Evolutionary conservation across 2,329 filamentous ascomycete genomes (phyloP), one percentile per base, ranked within the genome.

Genomic region (Sarocladium oryzae): DNA sequence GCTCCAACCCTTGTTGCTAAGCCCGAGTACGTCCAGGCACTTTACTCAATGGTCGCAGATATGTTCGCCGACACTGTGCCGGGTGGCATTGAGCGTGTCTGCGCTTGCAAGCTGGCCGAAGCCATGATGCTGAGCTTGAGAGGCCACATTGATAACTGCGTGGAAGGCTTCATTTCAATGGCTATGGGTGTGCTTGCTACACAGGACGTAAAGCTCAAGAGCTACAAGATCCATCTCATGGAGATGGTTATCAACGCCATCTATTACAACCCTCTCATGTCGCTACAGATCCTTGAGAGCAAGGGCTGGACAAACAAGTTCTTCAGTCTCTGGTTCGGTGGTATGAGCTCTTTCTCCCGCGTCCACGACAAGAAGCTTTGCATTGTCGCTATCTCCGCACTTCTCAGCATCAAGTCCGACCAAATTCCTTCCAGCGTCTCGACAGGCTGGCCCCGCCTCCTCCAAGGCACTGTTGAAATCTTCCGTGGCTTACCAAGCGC

Each of bases 331-430:
- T 99, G 93, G 93, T 99, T 99, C 69, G 89, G 89, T 37, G 95
- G 85, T 71, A 99, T 99, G 73, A 87, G 95, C 56, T 85, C 82
- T 62, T 97, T 99, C 72, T 88, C 83, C 50, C 82, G 93, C 37
- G 93, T 99, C 2, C 93, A 99, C 66, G 93, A 99, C 75, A 99
- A 99, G 81, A 99, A 96, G 76, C 77, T 99, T 23, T 96, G 89
- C 56, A 96, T 99, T 60, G 88, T 91, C 16, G 92, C 91, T 43
- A 97, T 99, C 60, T 86, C 88, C 53, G 80, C 89, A 5, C 81
- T 99, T 10, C 80, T 99, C 49, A 88, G 84, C 41, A 72, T 99
- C 53, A 82, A 81, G 55, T 84, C 85, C 10, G 84, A 88, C 50
- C 86, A 95, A 62, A 87, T 99, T 7, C 93, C 93, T 1, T 75